Conservation (phyloP, 1,139 yeast genomes). For the Yamadazyma kanchanaburiensis region DNA sequence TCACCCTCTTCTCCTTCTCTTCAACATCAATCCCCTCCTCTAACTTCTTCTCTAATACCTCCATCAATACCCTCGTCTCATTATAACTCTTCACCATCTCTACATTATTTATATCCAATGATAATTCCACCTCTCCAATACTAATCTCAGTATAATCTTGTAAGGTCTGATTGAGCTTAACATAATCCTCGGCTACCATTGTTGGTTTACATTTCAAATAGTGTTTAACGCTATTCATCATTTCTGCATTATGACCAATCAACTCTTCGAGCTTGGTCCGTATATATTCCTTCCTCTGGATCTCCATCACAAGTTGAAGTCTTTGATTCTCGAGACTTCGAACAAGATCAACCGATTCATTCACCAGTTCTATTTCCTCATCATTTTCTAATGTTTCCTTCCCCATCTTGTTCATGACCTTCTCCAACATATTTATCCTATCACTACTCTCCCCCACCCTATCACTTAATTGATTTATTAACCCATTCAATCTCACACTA, state of each 20-base stretch:
- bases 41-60: conserved; percentile 2
- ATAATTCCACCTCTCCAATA: conserved; percentile 13
- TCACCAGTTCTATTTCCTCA: no score
- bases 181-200: conserved; percentile 12
- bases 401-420: neutral
- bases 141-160: conserved; percentile 13
- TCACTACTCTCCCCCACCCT: conserved; percentile 8
- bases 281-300: conserved; percentile 43
- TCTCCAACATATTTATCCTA: conserved; percentile 13
- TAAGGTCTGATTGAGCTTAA: conserved; percentile 9
- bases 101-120: conserved; percentile 14
- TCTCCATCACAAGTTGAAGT: conserved; percentile 34
- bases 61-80: conserved; percentile 10
- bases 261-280: conserved; percentile 31
- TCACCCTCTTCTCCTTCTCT: conserved; percentile 11
- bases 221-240: conserved; percentile 37
- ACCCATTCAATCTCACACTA: conserved; percentile 7
- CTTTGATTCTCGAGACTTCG: conserved; percentile 34
- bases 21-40: conserved; percentile 4
- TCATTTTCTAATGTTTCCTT: no score
- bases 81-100: conserved; percentile 11
- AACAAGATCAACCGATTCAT: no score
- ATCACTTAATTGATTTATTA: conserved; percentile 5
- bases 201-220: conserved; percentile 24
- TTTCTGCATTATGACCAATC: conserved; percentile 36